A percentile compares a stretch with the other conserved stretches of the same genome.
Conservation (phyloP, 495 filamentous ascomycete species). For the Rusavskia elegans region DNA sequence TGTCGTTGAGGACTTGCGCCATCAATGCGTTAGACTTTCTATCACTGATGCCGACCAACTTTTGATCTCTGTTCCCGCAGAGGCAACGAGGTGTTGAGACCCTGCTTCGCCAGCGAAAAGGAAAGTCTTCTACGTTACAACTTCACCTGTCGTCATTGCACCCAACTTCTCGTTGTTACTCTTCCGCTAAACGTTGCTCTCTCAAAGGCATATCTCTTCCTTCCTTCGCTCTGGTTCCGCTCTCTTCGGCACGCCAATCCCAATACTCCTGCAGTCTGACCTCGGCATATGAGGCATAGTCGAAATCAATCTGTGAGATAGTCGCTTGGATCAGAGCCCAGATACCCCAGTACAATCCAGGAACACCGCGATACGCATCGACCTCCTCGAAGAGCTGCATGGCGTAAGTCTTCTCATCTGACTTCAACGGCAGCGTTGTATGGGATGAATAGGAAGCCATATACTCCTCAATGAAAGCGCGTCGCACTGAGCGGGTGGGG, state of each 20-base stretch:
- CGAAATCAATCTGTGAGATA: conserved; percentile 93
- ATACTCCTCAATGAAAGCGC: conserved; percentile 74
- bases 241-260: conserved; percentile 69
- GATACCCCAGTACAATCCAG: conserved; percentile 82
- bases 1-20: background rate
- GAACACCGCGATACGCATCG: conserved; percentile 74
- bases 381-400: conserved; percentile 59
- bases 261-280: conserved; percentile 81
- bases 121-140: background rate
- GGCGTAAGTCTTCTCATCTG: conserved; percentile 38
- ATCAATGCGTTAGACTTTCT: background rate
- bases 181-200: conserved; percentile 68
- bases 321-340: conserved; percentile 94
- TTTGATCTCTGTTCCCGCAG: background rate
- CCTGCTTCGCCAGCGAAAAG: background rate
- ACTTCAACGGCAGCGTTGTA: background rate
- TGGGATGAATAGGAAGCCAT: conserved; percentile 37
- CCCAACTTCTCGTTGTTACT: conserved; percentile 2
- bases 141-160: conserved; percentile 54
- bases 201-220: conserved; percentile 52
- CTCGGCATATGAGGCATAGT: conserved; percentile 88
- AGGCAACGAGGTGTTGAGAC: conserved; percentile 1
- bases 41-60: background rate
- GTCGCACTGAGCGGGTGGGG: conserved; percentile 61
- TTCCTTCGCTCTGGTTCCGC: conserved; percentile 38